Evolutionary conservation across 139 green algal genomes (phyloP).

Genomic region (Chlorella ohadii): DNA sequence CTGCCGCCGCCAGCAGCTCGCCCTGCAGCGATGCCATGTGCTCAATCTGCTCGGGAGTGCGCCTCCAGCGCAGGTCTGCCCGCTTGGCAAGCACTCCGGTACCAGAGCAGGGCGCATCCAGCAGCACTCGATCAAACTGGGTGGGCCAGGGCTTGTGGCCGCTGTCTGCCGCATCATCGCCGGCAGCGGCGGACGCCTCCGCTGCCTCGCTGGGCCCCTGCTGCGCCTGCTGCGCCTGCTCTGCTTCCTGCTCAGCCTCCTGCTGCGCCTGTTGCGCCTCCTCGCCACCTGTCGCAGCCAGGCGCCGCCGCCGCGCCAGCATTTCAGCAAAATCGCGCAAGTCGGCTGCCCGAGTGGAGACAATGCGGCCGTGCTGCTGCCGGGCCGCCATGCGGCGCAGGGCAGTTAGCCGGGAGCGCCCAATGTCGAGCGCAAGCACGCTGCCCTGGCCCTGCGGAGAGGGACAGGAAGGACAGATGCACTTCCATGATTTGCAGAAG

Average conservation of each 20-base stretch:
- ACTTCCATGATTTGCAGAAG: too few relatives aligned
- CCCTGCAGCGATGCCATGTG: constrained; percentile 54
- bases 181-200: not conserved
- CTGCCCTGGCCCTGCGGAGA: constrained; percentile 40
- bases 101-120: constrained; percentile 93
- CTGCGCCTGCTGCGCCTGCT: not conserved
- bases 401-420: constrained; percentile 37
- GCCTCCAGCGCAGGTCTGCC: constrained; percentile 89
- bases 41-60: constrained; percentile 63
- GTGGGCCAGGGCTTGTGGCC: not conserved
- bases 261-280: not conserved
- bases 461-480: too few relatives aligned
- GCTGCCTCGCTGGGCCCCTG: not conserved
- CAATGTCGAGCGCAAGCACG: constrained; percentile 67
- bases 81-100: constrained; percentile 88
- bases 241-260: not conserved
- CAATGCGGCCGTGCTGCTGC: constrained; percentile 32
- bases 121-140: constrained; percentile 83
- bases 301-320: not conserved
- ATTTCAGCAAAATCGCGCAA: constrained; percentile 36
- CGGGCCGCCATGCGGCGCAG: constrained; percentile 41
- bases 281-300: not conserved
- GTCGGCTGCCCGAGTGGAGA: constrained; percentile 39
- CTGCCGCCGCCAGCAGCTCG: constrained; percentile 76
- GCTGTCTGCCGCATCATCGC: not conserved